phyloP scores from a whole-genome alignment of 805 yeast genomes.

The Starmerella stellata region DNA sequence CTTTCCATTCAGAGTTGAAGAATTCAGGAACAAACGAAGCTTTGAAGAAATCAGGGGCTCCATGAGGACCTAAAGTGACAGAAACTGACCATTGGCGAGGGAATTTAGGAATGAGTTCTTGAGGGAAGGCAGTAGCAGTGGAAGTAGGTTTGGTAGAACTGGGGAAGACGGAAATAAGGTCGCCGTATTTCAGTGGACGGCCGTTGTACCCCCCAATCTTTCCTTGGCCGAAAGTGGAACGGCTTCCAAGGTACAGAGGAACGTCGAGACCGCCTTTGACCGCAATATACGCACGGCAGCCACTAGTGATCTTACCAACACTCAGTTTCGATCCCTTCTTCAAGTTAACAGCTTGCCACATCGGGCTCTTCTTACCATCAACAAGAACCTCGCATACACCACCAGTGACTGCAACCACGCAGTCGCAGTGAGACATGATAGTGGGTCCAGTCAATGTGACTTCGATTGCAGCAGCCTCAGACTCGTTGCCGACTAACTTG shows the following conservation, averaged over 20 bases:
- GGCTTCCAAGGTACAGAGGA: conserved; percentile 83
- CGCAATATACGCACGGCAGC: conserved; percentile 81
- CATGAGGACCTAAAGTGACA: conserved; percentile 95
- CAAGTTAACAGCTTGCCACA: conserved; percentile 58
- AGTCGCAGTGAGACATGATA: conserved; percentile 61
- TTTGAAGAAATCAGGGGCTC: conserved; percentile 86
- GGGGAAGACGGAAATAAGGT: conserved; percentile 61
- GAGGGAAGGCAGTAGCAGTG: conserved; percentile 30
- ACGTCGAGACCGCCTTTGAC: conserved; percentile 88
- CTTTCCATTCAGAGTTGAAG: conserved; percentile 70
- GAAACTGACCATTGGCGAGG: conserved; percentile 62
- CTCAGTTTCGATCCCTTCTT: conserved; percentile 57
- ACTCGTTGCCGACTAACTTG: conserved; percentile 72
- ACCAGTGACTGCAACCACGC: conserved; percentile 71
- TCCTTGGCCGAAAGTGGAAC: conserved; percentile 90
- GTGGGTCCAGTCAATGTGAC: conserved; percentile 78
- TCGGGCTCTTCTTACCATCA: conserved; percentile 37
- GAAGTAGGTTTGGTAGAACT: neutral
- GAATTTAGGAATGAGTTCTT: conserved; percentile 36
- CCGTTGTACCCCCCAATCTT: conserved; percentile 87
- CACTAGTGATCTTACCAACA: conserved; percentile 65
- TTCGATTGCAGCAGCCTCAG: conserved; percentile 75
- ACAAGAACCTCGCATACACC: conserved; percentile 54
- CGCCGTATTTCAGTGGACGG: conserved; percentile 78
- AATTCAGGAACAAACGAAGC: conserved; percentile 57